Evolutionary conservation across 352 stramenopile genomes (phyloP), one percentile per base, ranked within the genome.

Genomic region (Phytophthora megakarya): DNA sequence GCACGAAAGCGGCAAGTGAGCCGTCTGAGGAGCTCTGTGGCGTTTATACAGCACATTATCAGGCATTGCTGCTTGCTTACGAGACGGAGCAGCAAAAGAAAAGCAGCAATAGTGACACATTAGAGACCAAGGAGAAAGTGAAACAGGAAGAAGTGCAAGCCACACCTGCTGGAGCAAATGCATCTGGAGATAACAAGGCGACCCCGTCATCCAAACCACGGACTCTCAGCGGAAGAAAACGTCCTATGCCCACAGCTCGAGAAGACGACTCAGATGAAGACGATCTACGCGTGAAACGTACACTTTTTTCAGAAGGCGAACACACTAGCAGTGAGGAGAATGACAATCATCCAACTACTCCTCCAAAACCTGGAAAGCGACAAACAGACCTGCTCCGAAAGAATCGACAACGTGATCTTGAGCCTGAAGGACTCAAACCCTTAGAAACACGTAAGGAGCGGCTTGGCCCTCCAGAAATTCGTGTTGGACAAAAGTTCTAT

Each of bases 401-500:
- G 33, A 28, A 53, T 44, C 28, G 18, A 12, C 23, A 54, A 26
- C 38, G 35, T 13, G 70, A 72, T 8, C 53, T 95, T 11, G 77
- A 83, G 28, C 78, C 84, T 8, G 62, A 70, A 3, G 64, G 62
- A 0, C 58, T 95, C 1, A 80, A 86, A 26, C 83, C 84, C 0
- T 75, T 86, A 18, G 46, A 73, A 6, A 77, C 73, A 11, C 83
- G 86, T 25, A 80, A 75, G 9, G 48, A 53, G 23, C 75, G 81
- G 22, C 65, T 95, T 40, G 60, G 68, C 2, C 55, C 76, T 2
- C 86, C 86, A 9, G 70, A 82, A 45, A 84, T 95, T 21, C 60
- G 57, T 21, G 73, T 70, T 5, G 83, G 83, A 7, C 86, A 93
- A 35, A 79, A 81, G 30, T 95, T 93, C 25, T 95, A 84, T 28